Base-by-base conservation (phyloP, 805 yeast genomes). In the Saccharomyces mikatae region DNA sequence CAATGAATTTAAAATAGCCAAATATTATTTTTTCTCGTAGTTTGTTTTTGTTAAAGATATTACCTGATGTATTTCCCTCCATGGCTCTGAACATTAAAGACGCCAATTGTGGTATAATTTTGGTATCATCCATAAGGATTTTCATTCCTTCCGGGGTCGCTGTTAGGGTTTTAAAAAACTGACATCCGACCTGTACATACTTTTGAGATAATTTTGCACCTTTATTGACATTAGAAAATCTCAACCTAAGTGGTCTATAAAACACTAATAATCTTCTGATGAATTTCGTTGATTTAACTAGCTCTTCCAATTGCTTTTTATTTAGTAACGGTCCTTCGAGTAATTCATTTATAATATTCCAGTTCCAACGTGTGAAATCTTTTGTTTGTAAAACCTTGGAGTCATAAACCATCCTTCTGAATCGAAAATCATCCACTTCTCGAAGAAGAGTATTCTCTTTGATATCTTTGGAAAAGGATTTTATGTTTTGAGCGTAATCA, bases 191-290 rank as follows among this genome's bases (percentile, higher is more conserved):
- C 51, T 75, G 78, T 11, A 87, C 78, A 60, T 83, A 88, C 56
- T 79, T 76, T 27, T 76, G 77, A 26, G 84, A 77, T 31, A 74
- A 69, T 54, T 77, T 80, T 1, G 82, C 73, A 2, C 65, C 64
- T 54, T 74, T 74, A 55, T 80, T 72, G 48, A 82, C 70, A 28
- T 74, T 71, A 6, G 87, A 75, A 68, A 90, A 92, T 53, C 97
- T 74, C 62, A 84, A 82, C 70, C 95, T 91, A 72, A 91, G 86
- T 0, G 99, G 99, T 52, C 98, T 76, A 66, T 83, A 92, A 66
- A 92, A 94, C 1, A 96, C 87, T 61, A 91, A 68, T 27, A 94
- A 67, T 54, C 97, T 73, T 65, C 92, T 91, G 66, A 91, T 76
- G 62, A 94, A 89, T 63, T 91, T 92, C 0, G 97, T 89, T 2